Conservation (phyloP, 257 asterid genomes). For the Catharanthus roseus region DNA sequence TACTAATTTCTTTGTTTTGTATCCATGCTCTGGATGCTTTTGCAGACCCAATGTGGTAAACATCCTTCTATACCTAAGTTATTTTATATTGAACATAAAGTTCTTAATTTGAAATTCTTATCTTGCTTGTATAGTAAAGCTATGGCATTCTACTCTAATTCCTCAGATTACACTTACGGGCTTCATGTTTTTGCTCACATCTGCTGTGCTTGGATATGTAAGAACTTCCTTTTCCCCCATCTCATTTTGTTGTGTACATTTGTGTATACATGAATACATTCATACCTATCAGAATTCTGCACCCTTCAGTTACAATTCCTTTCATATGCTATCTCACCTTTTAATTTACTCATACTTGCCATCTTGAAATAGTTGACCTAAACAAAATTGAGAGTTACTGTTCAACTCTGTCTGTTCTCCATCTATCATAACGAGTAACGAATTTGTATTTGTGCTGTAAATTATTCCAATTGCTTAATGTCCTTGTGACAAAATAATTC, state of each 20-base stretch:
- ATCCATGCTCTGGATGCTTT: conserved; percentile 37
- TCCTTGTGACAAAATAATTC: background rate
- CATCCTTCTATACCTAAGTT: conserved; percentile 6
- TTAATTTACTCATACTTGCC: background rate
- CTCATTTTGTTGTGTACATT: background rate
- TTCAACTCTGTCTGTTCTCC: background rate
- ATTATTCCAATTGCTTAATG: background rate
- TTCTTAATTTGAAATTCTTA: conserved; percentile 4
- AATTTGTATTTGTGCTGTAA: background rate
- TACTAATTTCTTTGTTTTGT: conserved; percentile 23
- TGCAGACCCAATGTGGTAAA: conserved; percentile 87
- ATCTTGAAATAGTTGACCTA: background rate
- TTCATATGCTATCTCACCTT: background rate
- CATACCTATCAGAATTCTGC: background rate
- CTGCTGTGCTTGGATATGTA: conserved; percentile 80
- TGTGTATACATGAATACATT: background rate
- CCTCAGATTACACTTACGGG: conserved; percentile 86
- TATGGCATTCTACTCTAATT: conserved; percentile 9
- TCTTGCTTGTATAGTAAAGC: conserved; percentile 15
- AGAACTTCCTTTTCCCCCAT: conserved; percentile 27
- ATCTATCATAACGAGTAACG: background rate
- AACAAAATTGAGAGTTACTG: background rate
- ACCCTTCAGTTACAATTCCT: background rate
- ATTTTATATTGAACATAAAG: conserved; percentile 1
- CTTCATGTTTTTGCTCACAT: conserved; percentile 56